Conservation (phyloP, 306 rosid genomes). For the Fragaria vesca region DNA sequence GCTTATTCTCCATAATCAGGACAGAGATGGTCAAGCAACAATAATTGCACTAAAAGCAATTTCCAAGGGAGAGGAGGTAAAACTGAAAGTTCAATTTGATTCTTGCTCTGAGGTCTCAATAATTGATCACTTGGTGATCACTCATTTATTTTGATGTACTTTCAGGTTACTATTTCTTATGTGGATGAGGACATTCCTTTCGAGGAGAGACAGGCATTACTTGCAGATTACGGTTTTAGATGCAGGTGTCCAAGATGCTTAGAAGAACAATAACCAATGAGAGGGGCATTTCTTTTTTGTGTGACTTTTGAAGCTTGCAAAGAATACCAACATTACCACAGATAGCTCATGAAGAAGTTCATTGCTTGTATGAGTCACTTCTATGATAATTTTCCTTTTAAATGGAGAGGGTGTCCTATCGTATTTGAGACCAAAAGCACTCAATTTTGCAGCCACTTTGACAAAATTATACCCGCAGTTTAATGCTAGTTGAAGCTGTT, state of each 20-base stretch:
- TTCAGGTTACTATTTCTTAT: conserved; percentile 89
- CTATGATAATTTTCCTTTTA: not conserved
- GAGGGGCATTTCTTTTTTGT: not conserved
- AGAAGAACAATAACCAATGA: conserved; percentile 24
- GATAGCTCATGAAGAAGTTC: not conserved
- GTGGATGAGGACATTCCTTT: conserved; percentile 80
- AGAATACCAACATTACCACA: not conserved
- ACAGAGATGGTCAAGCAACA: conserved; percentile 91
- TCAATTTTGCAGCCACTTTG: not conserved
- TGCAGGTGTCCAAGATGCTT: conserved; percentile 75
- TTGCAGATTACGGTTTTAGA: conserved; percentile 80
- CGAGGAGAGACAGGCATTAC: conserved; percentile 74
- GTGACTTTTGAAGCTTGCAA: not conserved
- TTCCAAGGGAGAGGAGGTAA: conserved; percentile 79
- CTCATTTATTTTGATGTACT: conserved; percentile 19
- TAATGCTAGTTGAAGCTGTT: not conserved
- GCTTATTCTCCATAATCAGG: conserved; percentile 45
- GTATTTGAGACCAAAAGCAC: not conserved
- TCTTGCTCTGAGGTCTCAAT: not conserved
- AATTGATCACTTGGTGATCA: not conserved
- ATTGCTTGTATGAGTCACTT: not conserved
- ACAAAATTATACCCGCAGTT: not conserved
- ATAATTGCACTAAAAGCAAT: conserved; percentile 64
- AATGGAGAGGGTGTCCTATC: not conserved
- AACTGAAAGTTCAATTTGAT: not conserved